Evolutionary conservation across 768 basidiomycete species (phyloP).

Genomic region (Gloeophyllum trabeum): DNA sequence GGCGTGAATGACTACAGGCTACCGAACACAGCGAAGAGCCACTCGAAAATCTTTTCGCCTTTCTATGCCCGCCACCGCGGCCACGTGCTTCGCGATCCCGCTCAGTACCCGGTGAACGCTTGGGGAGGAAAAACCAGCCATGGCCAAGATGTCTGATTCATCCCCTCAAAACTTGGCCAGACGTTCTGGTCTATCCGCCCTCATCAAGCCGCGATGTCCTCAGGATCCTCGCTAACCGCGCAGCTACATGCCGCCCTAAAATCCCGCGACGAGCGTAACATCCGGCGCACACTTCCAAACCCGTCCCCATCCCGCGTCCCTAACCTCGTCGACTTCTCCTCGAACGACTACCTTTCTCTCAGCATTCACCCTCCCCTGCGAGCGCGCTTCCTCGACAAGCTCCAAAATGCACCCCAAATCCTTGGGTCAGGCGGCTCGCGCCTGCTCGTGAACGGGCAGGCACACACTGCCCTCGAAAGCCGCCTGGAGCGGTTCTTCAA

Average conservation of each 20-base stretch:
- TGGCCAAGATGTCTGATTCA: too few species aligned
- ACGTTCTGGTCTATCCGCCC: too few species aligned
- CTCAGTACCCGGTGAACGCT: too few species aligned
- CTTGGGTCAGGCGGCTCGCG: conserved; percentile 86
- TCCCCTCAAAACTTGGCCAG: too few species aligned
- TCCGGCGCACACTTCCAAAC: conserved; percentile 61
- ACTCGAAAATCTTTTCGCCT: too few species aligned
- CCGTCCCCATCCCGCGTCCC: conserved; percentile 28
- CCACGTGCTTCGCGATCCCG: too few species aligned
- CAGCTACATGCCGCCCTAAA: conserved; percentile 41
- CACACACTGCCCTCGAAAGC: conserved; percentile 62
- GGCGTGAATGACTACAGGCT: too few species aligned
- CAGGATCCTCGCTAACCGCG: conserved; percentile 20
- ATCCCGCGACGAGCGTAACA: conserved; percentile 55
- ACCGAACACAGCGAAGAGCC: too few species aligned
- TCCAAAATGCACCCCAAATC: conserved; percentile 39
- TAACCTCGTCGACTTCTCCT: conserved; percentile 54
- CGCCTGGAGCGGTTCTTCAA: conserved; percentile 57
- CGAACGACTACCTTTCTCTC: conserved; percentile 90
- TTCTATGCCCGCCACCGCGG: too few species aligned
- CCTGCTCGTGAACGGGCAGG: conserved; percentile 65
- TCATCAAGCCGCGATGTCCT: not conserved
- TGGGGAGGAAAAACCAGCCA: too few species aligned
- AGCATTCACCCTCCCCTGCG: conserved; percentile 49
- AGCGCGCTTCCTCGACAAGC: conserved; percentile 40